phyloP scores from a whole-genome alignment of 176 grass and related monocot genomes.

The Ensete glaucum region DNA sequence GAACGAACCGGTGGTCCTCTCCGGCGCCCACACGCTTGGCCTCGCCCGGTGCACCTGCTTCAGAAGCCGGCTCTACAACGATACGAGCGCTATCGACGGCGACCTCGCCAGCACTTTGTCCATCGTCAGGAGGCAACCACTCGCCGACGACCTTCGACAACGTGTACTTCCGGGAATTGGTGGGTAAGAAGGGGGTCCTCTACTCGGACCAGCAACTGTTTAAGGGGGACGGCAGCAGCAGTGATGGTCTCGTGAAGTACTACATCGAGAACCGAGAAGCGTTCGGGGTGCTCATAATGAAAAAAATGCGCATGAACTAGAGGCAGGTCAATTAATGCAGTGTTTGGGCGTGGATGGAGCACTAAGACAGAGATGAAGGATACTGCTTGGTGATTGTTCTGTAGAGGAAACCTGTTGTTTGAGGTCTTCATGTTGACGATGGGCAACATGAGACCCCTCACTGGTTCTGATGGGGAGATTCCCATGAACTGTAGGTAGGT shows the following conservation, averaged over 20 bases:
- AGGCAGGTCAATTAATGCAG: conserved; percentile 19
- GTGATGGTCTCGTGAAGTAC: conserved; percentile 45
- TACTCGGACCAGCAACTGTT: conserved; percentile 85
- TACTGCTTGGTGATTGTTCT: no score
- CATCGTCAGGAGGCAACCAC: conserved; percentile 27
- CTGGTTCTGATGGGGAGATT: no score
- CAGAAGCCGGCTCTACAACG: conserved; percentile 64
- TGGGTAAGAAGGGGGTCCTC: conserved; percentile 37
- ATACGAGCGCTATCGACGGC: conserved; percentile 43
- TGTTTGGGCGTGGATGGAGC: no score
- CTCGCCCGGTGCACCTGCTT: conserved; percentile 58
- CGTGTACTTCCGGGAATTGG: conserved; percentile 39
- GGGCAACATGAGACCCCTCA: no score
- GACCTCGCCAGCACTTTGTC: conserved; percentile 31
- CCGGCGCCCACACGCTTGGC: conserved; percentile 64
- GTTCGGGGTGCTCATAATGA: conserved; percentile 62
- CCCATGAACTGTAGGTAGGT: no score
- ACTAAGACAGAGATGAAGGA: no score
- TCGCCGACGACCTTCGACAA: conserved; percentile 47
- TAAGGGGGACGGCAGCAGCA: conserved; percentile 35
- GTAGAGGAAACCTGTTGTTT: no score
- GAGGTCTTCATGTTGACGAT: no score
- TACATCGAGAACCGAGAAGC: conserved; percentile 37
- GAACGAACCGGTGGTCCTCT: conserved; percentile 64
- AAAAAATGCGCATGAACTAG: conserved; percentile 25